Evolutionary conservation across 2,329 filamentous ascomycete species (phyloP).

Genomic region (Thermothelomyces thermophilus): DNA sequence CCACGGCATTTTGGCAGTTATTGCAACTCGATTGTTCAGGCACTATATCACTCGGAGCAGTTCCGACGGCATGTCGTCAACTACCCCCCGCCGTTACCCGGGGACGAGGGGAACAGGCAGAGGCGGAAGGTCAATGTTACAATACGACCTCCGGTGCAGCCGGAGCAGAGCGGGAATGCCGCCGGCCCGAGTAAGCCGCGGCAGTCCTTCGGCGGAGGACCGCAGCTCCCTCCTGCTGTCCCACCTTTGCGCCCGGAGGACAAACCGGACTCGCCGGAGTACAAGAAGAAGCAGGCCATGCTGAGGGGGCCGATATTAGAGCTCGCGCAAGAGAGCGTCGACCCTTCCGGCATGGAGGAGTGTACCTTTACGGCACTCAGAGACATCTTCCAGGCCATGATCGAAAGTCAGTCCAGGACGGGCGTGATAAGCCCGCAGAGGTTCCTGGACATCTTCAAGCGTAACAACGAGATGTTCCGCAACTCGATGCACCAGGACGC

Average conservation of each 20-base stretch:
- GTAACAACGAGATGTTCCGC: slow-evolving; percentile 95
- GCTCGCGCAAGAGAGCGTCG: slow-evolving; percentile 71
- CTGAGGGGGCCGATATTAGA: slow-evolving; percentile 80
- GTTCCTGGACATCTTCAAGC: slow-evolving; percentile 87
- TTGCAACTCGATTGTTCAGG: slow-evolving; percentile 97
- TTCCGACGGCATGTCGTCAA: slow-evolving; percentile 93
- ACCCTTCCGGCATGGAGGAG: slow-evolving; percentile 85
- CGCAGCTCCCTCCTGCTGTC: slow-evolving; percentile 48
- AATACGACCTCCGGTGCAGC: slow-evolving; percentile 51
- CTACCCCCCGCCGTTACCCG: slow-evolving; percentile 69
- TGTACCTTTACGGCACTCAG: slow-evolving; percentile 91
- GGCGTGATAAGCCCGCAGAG: slow-evolving; percentile 88
- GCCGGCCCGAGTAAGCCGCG: slow-evolving; percentile 39
- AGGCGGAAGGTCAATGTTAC: slow-evolving; percentile 53
- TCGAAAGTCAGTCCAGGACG: slow-evolving; percentile 71
- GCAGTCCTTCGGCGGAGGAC: slow-evolving; percentile 45
- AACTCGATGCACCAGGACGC: slow-evolving; percentile 98
- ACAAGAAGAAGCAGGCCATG: slow-evolving; percentile 95
- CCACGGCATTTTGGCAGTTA: slow-evolving; percentile 54
- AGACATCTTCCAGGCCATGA: slow-evolving; percentile 90
- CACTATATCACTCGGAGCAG: slow-evolving; percentile 87
- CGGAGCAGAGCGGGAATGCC: slow-evolving; percentile 42
- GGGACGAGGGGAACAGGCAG: slow-evolving; percentile 59
- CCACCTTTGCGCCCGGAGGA: slow-evolving; percentile 69
- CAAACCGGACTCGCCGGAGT: slow-evolving; percentile 89